Conservation (phyloP, 305 asterid species). For the Caryopteris hybrid region DNA sequence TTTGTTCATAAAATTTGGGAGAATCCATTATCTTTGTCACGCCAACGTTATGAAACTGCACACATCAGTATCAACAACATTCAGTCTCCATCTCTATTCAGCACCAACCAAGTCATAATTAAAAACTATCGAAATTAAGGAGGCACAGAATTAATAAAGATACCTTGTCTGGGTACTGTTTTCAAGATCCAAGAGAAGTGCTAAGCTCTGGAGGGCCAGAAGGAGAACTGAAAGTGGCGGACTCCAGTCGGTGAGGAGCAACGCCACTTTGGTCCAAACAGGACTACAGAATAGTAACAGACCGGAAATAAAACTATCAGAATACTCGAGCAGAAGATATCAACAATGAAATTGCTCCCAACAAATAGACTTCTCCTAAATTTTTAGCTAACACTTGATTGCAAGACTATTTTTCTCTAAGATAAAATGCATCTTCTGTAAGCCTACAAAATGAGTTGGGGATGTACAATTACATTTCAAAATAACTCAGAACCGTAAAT, state of each 20-base stretch:
- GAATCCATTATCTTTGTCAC: neutral
- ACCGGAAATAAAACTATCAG: too few species aligned
- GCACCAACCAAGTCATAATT: neutral
- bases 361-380: neutral
- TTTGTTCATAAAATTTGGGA: neutral
- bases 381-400: neutral
- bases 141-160: neutral
- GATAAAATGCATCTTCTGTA: neutral
- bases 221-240: neutral
- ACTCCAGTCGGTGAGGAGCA: neutral
- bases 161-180: neutral
- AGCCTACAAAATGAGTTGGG: neutral
- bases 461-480: neutral
- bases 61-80: neutral
- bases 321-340: too few species aligned
- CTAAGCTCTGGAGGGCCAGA: neutral
- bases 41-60: neutral
- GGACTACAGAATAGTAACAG: too few species aligned
- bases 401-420: neutral
- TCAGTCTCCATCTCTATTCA: neutral
- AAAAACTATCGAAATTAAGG: neutral
- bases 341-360: too few species aligned
- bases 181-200: neutral
- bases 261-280: too few species aligned
- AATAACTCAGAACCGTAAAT: constrained; percentile 9